These are phyloP conservation scores for Fomitopsis schrenkii DNA, from an alignment of 1,284 basidiomycete species.

Conservation along the genomic window DNA sequence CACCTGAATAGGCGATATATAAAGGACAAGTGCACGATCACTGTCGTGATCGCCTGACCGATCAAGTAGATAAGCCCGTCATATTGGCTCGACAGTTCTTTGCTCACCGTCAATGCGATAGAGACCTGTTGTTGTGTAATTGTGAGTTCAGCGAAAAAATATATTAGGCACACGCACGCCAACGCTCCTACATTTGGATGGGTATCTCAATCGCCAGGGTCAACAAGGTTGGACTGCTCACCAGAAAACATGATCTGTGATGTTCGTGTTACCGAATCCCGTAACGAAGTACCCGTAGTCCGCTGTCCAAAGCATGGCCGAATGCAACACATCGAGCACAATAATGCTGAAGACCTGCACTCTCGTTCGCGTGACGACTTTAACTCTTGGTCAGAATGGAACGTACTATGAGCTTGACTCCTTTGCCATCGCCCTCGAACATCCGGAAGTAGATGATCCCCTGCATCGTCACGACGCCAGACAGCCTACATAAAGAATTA, in stretches of 20 bases:
- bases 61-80: neutral
- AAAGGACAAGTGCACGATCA: conserved; percentile 22
- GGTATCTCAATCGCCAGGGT: neutral
- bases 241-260: conserved; percentile 21
- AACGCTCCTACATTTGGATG: conserved; percentile 3
- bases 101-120: conserved; percentile 15
- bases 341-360: conserved; percentile 17
- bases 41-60: conserved; percentile 13
- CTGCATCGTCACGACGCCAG: conserved; percentile 18
- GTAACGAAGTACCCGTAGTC: conserved; percentile 20
- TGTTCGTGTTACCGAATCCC: conserved; percentile 15
- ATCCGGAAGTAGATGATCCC: conserved; percentile 7
- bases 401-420: conserved; percentile 21
- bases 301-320: conserved; percentile 17
- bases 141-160: neutral
- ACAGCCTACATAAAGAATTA: conserved; percentile 13
- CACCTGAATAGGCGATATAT: conserved; percentile 15
- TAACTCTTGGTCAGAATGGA: neutral
- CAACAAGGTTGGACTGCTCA: neutral
- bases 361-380: conserved; percentile 5
- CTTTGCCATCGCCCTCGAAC: conserved; percentile 13
- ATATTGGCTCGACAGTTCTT: neutral
- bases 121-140: conserved; percentile 7
- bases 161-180: conserved; percentile 10
- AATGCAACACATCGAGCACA: conserved; percentile 20